Conservation (phyloP, 192 early-diverging fungal genomes). For the Gaertneriomyces semiglobifer region DNA sequence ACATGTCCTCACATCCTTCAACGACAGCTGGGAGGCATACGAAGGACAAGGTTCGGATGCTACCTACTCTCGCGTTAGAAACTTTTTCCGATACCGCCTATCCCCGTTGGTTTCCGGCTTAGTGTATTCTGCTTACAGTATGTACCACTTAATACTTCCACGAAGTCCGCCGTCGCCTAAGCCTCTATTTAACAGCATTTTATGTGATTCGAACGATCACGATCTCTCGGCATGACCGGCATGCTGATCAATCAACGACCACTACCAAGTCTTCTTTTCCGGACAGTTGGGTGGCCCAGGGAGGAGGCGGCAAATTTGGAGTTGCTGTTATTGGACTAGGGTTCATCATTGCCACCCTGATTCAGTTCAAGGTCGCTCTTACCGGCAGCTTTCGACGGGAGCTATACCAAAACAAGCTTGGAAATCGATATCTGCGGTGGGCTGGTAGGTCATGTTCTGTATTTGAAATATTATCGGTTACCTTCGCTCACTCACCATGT, state of each 20-base stretch:
- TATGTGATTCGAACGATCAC: slow-evolving; percentile 34
- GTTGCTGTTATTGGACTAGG: slow-evolving; percentile 34
- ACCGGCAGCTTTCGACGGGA: slow-evolving; percentile 28
- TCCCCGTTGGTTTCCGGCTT: slow-evolving; percentile 40
- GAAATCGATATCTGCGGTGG: slow-evolving; percentile 6
- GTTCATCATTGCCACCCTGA: slow-evolving; percentile 42
- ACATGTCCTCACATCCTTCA: neutral
- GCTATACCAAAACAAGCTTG: slow-evolving; percentile 14
- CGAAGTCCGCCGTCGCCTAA: neutral
- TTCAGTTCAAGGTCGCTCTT: slow-evolving; percentile 33
- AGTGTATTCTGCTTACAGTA: slow-evolving; percentile 42
- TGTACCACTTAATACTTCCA: neutral
- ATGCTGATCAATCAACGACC: slow-evolving; percentile 5
- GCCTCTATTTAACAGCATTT: slow-evolving; percentile 1
- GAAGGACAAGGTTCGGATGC: slow-evolving; percentile 45
- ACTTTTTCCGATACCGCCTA: slow-evolving; percentile 45
- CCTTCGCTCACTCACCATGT: too few relatives aligned
- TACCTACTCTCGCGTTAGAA: slow-evolving; percentile 29
- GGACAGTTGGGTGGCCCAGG: slow-evolving; percentile 30
- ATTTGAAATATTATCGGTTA: too few relatives aligned
- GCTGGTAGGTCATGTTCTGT: neutral
- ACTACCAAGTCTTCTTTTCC: slow-evolving; percentile 36
- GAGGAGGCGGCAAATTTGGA: slow-evolving; percentile 28
- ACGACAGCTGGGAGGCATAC: slow-evolving; percentile 34
- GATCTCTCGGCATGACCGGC: slow-evolving; percentile 12